A percentile compares a stretch with the other conserved stretches of the same genome.
Evolutionary conservation across 345 rosid species (phyloP).

Genomic region (Reutealis trisperma): DNA sequence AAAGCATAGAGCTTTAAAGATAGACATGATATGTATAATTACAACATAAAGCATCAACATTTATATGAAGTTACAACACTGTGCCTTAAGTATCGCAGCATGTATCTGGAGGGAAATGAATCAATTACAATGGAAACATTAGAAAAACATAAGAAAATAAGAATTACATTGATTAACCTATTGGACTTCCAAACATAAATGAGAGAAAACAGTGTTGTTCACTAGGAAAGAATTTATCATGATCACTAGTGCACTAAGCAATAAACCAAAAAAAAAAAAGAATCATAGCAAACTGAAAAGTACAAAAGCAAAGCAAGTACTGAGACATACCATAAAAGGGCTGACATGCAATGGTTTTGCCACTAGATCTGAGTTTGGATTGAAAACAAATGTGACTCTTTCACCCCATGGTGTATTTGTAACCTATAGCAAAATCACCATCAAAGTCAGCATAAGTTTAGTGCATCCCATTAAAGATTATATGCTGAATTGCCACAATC

Average conservation of each 20-base stretch:
- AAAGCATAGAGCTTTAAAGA: background rate
- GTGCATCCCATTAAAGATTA: background rate
- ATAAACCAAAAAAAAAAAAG: no score
- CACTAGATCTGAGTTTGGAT: conserved; percentile 76
- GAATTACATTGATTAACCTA: background rate
- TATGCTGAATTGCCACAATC: background rate
- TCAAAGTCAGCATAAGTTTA: conserved; percentile 6
- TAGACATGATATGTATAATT: background rate
- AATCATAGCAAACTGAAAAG: background rate
- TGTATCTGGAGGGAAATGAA: background rate
- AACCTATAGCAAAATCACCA: conserved; percentile 48
- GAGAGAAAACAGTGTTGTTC: background rate
- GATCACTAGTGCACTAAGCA: background rate
- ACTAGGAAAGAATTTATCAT: background rate
- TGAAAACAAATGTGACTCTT: conserved; percentile 71
- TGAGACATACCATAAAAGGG: conserved; percentile 80
- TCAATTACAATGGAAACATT: background rate
- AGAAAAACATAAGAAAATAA: background rate
- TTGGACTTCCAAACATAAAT: background rate
- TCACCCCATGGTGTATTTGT: conserved; percentile 99
- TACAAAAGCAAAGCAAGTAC: background rate
- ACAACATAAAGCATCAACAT: background rate
- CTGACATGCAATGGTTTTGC: conserved; percentile 94
- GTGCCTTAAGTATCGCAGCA: background rate
- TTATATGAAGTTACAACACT: background rate